Conservation (phyloP, 805 yeast species). For the Myxozyma geophila region DNA sequence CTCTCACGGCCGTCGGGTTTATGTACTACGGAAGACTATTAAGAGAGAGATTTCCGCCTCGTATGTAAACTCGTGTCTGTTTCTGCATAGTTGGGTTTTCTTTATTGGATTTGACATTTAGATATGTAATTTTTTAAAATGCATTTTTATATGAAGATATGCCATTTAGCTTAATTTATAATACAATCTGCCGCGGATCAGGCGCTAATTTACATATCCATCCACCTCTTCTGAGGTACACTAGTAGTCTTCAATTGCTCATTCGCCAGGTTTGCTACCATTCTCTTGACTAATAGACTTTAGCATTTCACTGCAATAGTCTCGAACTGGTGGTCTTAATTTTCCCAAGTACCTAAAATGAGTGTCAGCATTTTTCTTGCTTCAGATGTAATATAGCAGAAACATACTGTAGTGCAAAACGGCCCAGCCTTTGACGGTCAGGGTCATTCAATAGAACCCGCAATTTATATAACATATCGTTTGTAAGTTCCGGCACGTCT, state of each 20-base stretch:
- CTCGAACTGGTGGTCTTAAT: constrained; percentile 29
- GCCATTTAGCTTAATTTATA: not conserved
- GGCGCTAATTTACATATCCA: not conserved
- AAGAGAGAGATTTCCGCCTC: constrained; percentile 15
- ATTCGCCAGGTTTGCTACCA: not conserved
- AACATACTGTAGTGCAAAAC: constrained; percentile 69
- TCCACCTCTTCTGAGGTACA: not conserved
- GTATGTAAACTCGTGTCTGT: not conserved
- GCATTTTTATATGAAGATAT: too few relatives aligned
- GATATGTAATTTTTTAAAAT: too few relatives aligned
- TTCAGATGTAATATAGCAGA: not conserved
- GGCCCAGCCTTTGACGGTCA: constrained; percentile 75
- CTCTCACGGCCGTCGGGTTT: constrained; percentile 13
- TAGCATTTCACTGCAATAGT: constrained; percentile 11
- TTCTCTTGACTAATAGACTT: not conserved
- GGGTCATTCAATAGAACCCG: constrained; percentile 85
- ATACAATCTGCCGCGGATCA: too few relatives aligned
- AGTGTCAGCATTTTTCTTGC: not conserved
- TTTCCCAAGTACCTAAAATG: constrained; percentile 21
- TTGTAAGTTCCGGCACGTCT: constrained; percentile 79
- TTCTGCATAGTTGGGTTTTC: too few relatives aligned
- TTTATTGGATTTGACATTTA: too few relatives aligned
- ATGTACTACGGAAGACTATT: constrained; percentile 4
- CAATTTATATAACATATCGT: constrained; percentile 64
- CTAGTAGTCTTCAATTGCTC: not conserved